These are phyloP conservation scores for Coniochaeta sp. DNA, from an alignment of 2,329 filamentous ascomycete genomes.

Conservation along the genomic window DNA sequence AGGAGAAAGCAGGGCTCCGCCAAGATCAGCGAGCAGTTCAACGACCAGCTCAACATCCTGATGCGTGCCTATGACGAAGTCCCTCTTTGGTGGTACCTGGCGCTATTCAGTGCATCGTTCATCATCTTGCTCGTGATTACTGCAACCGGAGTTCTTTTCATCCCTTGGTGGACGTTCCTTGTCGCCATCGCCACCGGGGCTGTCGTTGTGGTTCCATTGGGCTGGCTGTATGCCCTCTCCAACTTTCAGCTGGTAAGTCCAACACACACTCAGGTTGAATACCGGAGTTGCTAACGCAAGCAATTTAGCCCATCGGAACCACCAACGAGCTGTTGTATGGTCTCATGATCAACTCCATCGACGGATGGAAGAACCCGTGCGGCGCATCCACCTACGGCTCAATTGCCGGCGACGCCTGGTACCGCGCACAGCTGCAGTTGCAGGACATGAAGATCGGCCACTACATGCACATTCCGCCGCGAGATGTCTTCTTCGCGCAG, in stretches of 20 bases:
- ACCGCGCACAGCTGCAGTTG: constrained; percentile 48
- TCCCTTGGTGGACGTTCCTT: constrained; percentile 54
- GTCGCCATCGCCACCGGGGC: constrained; percentile 48
- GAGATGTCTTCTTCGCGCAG: constrained; percentile 53
- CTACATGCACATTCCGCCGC: constrained; percentile 55
- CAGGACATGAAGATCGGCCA: constrained; percentile 60
- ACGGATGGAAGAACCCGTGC: constrained; percentile 47
- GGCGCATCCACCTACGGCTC: constrained; percentile 51
- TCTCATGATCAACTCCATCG: constrained; percentile 23
- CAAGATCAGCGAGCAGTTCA: constrained; percentile 46
- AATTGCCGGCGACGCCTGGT: constrained; percentile 57
- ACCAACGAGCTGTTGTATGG: constrained; percentile 54
- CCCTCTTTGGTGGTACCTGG: constrained; percentile 49
- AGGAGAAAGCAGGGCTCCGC: constrained; percentile 25
- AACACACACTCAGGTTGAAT: neutral
- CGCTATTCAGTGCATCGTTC: constrained; percentile 41
- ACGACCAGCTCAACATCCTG: constrained; percentile 51
- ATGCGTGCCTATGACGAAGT: constrained; percentile 51
- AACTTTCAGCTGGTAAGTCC: constrained; percentile 34
- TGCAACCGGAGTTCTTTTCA: constrained; percentile 43
- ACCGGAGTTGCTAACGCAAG: neutral
- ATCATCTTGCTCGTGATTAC: constrained; percentile 39
- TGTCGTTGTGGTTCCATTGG: constrained; percentile 47
- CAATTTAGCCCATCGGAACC: constrained; percentile 40
- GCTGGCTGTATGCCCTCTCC: constrained; percentile 53